A percentile compares a stretch with the other conserved stretches of the same genome.
Evolutionary conservation across 306 rosid genomes (phyloP).

Genomic region (Vigna angularis): DNA sequence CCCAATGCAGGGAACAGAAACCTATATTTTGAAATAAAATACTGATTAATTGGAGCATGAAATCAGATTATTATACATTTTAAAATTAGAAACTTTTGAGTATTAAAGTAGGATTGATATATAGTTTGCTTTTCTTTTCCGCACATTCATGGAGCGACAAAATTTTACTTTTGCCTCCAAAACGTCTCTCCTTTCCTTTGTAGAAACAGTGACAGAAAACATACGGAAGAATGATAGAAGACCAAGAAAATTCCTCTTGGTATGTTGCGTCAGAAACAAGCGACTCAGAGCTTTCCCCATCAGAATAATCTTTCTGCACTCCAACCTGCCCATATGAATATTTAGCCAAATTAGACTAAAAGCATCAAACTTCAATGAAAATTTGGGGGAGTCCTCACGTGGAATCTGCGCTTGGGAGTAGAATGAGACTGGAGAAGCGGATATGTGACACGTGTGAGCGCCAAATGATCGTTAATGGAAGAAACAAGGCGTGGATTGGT

Average conservation of each 20-base stretch:
- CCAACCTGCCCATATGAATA: conserved; percentile 62
- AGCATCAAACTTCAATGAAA: conserved; percentile 47
- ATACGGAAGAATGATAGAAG: conserved; percentile 84
- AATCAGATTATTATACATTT: conserved; percentile 5
- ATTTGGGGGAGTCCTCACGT: conserved; percentile 48
- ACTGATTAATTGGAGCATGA: conserved; percentile 28
- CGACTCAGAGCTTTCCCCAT: conserved; percentile 59
- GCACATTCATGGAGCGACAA: neutral
- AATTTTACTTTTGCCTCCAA: neutral
- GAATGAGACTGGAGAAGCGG: conserved; percentile 41
- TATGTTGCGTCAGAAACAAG: conserved; percentile 57
- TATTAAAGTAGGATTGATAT: conserved; percentile 10
- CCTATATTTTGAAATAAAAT: conserved; percentile 55
- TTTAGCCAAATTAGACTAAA: conserved; percentile 25
- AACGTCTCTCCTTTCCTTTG: neutral
- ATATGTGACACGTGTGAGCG: conserved; percentile 39
- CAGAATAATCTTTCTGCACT: conserved; percentile 60
- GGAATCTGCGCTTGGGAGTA: conserved; percentile 53
- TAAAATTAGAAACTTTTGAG: conserved; percentile 17
- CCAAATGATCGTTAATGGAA: conserved; percentile 43
- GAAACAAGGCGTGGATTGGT: conserved; percentile 37
- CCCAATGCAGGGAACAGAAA: conserved; percentile 96
- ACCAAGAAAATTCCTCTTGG: conserved; percentile 74
- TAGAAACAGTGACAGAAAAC: conserved; percentile 47
- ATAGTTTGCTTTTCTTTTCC: conserved; percentile 5